Conservation (phyloP, 495 filamentous ascomycete species). For the Penicillium cataractarum region DNA sequence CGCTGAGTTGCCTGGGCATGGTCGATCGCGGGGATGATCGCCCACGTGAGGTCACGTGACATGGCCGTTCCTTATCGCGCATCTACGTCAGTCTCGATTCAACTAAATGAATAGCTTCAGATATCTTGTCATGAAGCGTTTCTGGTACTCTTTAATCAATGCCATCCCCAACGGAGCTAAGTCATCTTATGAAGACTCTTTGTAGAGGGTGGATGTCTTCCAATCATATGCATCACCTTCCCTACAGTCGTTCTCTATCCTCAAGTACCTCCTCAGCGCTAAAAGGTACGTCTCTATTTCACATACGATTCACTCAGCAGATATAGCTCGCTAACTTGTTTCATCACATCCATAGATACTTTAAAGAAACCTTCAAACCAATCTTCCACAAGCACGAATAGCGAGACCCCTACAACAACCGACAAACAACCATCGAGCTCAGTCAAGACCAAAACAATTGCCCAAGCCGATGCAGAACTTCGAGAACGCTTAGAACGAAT, state of each 20-base stretch:
- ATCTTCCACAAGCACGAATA: background rate
- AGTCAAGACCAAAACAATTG: conserved; percentile 51
- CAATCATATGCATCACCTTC: background rate
- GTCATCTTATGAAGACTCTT: no score
- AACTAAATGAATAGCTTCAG: conserved; percentile 2
- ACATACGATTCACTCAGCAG: background rate
- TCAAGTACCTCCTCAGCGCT: conserved; percentile 9
- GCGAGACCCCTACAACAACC: conserved; percentile 2
- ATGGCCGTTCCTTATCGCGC: conserved; percentile 14
- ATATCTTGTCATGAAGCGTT: background rate
- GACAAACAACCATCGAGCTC: conserved; percentile 8
- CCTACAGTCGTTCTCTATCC: conserved; percentile 7
- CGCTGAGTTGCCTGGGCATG: conserved; percentile 17
- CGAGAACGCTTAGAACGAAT: conserved; percentile 66
- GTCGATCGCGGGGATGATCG: conserved; percentile 21
- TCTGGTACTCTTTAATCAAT: background rate
- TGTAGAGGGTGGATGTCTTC: background rate
- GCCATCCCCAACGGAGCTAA: conserved; percentile 3
- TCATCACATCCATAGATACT: background rate
- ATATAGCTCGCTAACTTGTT: no score
- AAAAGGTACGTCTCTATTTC: conserved; percentile 11
- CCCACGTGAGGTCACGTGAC: conserved; percentile 23
- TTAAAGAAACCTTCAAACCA: background rate
- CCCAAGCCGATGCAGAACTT: conserved; percentile 70
- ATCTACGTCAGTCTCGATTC: conserved; percentile 16